Conservation (phyloP, 495 filamentous ascomycete species). For the Bathelium albidoporum region DNA sequence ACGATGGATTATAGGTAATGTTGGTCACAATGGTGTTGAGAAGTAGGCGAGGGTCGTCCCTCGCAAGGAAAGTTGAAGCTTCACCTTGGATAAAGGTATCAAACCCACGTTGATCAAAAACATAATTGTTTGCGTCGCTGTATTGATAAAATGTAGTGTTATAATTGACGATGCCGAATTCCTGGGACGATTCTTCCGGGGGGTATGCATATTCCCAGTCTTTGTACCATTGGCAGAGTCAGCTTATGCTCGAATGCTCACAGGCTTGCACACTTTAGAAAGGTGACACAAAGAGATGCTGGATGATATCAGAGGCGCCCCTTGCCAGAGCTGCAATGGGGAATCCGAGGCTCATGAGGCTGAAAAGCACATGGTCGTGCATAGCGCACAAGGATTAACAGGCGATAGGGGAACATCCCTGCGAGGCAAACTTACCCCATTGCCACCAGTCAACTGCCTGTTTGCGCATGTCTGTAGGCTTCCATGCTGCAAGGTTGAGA, state of each 20-base stretch:
- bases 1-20: conserved; percentile 44
- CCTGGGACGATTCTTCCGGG: conserved; percentile 30
- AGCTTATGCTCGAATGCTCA: neutral
- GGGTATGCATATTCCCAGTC: conserved; percentile 33
- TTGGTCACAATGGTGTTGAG: conserved; percentile 51
- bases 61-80: conserved; percentile 49
- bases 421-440: conserved; percentile 32
- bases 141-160: conserved; percentile 35
- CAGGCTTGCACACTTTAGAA: neutral
- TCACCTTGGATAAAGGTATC: conserved; percentile 50
- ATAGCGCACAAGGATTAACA: neutral
- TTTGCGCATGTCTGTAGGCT: conserved; percentile 46
- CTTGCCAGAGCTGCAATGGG: neutral
- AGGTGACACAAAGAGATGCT: conserved; percentile 19
- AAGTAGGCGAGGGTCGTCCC: conserved; percentile 47
- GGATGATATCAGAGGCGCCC: neutral
- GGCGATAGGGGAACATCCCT: neutral
- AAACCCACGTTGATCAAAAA: conserved; percentile 59
- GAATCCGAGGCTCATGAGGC: neutral
- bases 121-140: conserved; percentile 54
- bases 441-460: conserved; percentile 58
- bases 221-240: conserved; percentile 30
- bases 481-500: conserved; percentile 53
- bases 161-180: conserved; percentile 31
- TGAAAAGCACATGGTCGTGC: conserved; percentile 2